A percentile compares a stretch with the other conserved stretches of the same genome.
These are phyloP conservation scores for Penicillium soppii DNA, from an alignment of 495 filamentous ascomycete genomes.

Conservation along the genomic window DNA sequence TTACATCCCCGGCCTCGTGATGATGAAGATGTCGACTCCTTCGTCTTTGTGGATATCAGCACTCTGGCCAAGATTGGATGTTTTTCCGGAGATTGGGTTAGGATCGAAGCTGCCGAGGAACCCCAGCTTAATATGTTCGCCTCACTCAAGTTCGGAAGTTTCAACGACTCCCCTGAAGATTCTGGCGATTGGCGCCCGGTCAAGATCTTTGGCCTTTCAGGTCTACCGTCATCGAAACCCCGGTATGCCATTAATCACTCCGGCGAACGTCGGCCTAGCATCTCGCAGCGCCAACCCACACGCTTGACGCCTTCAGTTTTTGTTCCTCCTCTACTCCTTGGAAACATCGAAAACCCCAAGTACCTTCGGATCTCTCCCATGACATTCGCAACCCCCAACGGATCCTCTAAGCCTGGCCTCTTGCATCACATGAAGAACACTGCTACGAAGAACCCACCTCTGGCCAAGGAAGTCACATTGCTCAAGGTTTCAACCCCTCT, in stretches of 20 bases:
- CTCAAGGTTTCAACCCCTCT: conserved; percentile 85
- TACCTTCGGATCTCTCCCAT: conserved; percentile 71
- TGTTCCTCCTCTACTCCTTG: conserved; percentile 79
- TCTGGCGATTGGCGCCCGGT: conserved; percentile 71
- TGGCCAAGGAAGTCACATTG: conserved; percentile 89
- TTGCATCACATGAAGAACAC: conserved; percentile 48
- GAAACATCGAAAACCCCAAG: conserved; percentile 75
- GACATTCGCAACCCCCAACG: conserved; percentile 40
- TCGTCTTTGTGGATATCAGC: conserved; percentile 84
- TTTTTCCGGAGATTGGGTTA: conserved; percentile 98
- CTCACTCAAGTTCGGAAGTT: conserved; percentile 47
- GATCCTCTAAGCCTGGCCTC: conserved; percentile 32
- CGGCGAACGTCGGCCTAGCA: conserved; percentile 49
- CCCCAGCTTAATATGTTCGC: conserved; percentile 56
- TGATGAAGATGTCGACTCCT: conserved; percentile 84
- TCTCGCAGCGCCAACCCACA: conserved; percentile 44
- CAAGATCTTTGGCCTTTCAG: conserved; percentile 83
- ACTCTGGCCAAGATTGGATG: conserved; percentile 85
- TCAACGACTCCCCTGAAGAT: conserved; percentile 44
- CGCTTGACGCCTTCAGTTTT: conserved; percentile 62
- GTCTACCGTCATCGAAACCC: conserved; percentile 51
- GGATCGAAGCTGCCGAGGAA: conserved; percentile 70
- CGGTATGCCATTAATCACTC: conserved; percentile 53
- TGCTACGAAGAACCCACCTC: conserved; percentile 65
- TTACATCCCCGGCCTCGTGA: conserved; percentile 78